Conservation (phyloP, 352 stramenopile species). For the Pythium sukuiense region DNA sequence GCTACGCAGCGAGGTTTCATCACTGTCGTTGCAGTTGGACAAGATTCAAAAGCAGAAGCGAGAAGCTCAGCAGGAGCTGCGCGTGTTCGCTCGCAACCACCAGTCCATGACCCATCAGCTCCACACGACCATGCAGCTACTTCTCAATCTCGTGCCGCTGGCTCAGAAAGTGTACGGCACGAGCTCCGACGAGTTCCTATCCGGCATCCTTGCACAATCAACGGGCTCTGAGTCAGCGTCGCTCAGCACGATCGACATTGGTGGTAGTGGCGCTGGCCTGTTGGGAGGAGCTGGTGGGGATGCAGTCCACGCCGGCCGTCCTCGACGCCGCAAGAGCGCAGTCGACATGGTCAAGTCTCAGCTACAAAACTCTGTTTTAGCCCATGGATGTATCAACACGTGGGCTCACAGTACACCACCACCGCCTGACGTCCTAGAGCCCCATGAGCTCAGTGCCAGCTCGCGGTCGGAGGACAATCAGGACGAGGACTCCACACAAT, state of each 20-base stretch:
- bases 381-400: conserved; percentile 52
- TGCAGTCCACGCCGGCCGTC: neutral
- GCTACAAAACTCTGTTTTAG: conserved; percentile 54
- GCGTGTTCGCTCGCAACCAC: conserved; percentile 61
- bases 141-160: conserved; percentile 68
- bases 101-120: conserved; percentile 72
- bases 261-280: neutral
- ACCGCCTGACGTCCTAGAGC: conserved; percentile 10
- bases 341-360: conserved; percentile 50
- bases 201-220: conserved; percentile 48
- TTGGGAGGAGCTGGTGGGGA: no score
- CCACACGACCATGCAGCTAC: conserved; percentile 71
- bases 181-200: conserved; percentile 62
- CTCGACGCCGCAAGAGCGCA: conserved; percentile 26
- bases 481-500: neutral
- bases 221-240: conserved; percentile 28
- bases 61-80: conserved; percentile 56
- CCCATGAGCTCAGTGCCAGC: conserved; percentile 19
- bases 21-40: conserved; percentile 37
- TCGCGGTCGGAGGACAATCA: conserved; percentile 19
- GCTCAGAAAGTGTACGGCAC: conserved; percentile 55
- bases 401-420: conserved; percentile 41
- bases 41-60: conserved; percentile 46
- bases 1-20: conserved; percentile 32
- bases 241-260: conserved; percentile 23